Conservation (phyloP, 495 filamentous ascomycete genomes). For the Daldinia caldariorum region DNA sequence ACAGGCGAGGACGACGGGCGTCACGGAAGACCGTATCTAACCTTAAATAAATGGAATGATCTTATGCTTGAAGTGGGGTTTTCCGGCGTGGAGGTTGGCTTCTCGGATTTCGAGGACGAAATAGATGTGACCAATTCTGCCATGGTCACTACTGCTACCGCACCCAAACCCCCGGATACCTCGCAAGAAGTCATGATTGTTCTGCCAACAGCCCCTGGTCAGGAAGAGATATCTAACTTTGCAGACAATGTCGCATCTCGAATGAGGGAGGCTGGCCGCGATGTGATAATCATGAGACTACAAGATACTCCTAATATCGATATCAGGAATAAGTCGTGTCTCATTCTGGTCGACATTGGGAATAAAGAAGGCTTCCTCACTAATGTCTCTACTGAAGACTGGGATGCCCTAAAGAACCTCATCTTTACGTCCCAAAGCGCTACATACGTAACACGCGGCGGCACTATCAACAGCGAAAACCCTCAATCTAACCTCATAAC, state of each 20-base stretch:
- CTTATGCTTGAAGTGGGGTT: background rate
- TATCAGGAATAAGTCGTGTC: background rate
- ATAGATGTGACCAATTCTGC: background rate
- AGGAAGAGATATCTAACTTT: background rate
- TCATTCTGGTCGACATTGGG: background rate
- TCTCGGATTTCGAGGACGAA: background rate
- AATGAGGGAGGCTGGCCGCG: background rate
- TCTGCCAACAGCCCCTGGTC: background rate
- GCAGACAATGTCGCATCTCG: background rate
- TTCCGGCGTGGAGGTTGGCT: background rate
- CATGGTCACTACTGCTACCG: background rate
- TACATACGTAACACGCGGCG: background rate
- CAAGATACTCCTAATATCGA: background rate
- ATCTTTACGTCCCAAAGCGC: background rate
- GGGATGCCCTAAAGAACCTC: background rate
- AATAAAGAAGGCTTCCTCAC: background rate
- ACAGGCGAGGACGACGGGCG: background rate
- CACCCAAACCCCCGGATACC: background rate
- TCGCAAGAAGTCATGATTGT: slow-evolving; percentile 4
- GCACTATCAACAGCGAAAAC: background rate
- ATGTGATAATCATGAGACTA: background rate
- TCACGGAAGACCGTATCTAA: background rate
- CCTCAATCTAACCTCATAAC: background rate
- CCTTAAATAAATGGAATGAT: background rate
- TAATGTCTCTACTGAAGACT: background rate